phyloP scores from a whole-genome alignment of 1,284 basidiomycete species.

The Ganoderma meredithae region DNA sequence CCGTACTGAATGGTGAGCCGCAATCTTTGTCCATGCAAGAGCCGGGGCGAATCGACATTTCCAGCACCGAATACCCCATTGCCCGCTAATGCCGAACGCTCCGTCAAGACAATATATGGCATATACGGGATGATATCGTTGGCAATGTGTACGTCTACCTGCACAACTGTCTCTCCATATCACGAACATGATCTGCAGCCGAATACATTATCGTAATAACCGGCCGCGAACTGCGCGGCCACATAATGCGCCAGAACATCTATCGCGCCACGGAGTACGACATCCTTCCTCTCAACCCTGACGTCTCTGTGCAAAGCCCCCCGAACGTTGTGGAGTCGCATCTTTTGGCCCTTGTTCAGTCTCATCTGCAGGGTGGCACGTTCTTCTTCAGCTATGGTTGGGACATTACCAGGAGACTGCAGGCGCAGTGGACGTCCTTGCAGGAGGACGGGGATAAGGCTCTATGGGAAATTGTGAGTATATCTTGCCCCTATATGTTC shows the following conservation, averaged over 20 bases:
- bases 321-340: slow-evolving; percentile 90
- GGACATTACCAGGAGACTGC: slow-evolving; percentile 90
- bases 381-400: slow-evolving; percentile 94
- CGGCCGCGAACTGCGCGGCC: slow-evolving; percentile 80
- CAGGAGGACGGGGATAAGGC: slow-evolving; percentile 60
- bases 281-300: slow-evolving; percentile 84
- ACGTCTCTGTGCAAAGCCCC: slow-evolving; percentile 67
- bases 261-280: slow-evolving; percentile 94
- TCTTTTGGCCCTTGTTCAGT: slow-evolving; percentile 85
- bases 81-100: slow-evolving; percentile 62
- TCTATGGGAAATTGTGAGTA: slow-evolving; percentile 75
- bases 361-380: slow-evolving; percentile 81
- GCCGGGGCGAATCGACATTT: slow-evolving; percentile 21
- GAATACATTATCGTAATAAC: slow-evolving; percentile 95
- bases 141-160: slow-evolving; percentile 73
- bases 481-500: neutral
- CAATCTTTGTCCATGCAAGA: slow-evolving; percentile 9
- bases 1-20: slow-evolving; percentile 70
- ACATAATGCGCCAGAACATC: slow-evolving; percentile 85
- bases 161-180: neutral
- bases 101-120: slow-evolving; percentile 76
- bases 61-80: slow-evolving; percentile 63
- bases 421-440: slow-evolving; percentile 77
- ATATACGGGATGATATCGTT: slow-evolving; percentile 89
- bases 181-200: slow-evolving; percentile 56